Base-by-base conservation (phyloP, 2,329 filamentous ascomycete species). In the Pezicula rhizophila region DNA sequence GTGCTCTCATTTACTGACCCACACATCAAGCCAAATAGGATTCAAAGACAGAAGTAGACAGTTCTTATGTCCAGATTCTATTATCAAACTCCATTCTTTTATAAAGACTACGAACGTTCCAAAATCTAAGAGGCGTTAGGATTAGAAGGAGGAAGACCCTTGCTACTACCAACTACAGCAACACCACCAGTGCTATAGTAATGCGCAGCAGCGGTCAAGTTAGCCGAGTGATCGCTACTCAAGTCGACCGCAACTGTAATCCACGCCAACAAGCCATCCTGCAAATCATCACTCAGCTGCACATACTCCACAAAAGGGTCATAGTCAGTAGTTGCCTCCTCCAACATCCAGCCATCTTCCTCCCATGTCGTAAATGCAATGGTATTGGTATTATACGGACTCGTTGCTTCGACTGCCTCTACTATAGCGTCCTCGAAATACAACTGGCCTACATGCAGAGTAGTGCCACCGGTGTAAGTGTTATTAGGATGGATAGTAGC, bases 381-480 rank as follows among this genome's bases (percentile, higher is more conserved):
- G 23, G 46, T 48, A 28, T 48, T 48, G 3, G 37, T 33, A 31
- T 35, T 35, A 26, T 48, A 48, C 12, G 46, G 39, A 14, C 15
- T 25, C 8, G 46, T 48, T 5, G 46, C 46, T 33, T 48, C 46
- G 28, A 48, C 46, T 8, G 38, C 39, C 25, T 42, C 10, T 4
- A 48, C n/a, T 11, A 48, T 17, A 23, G 37, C 28, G 34, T 48
- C 46, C 6, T 48, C 46, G n/a, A 48, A 42, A 26, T 48, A 48
- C 2, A 48, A 2, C 17, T 48, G 46, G 5, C 46, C 46, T 7
- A 48, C 31, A 23, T 48, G 46, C n/a, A 48, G 31, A 10, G 39
- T 40, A n/a, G 14, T 40, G 17, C 72, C 71, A 52, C 71, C 75
- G 38, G 66, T 66, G 54, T 79, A 76, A 46, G 75, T 76, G 61